A percentile compares a stretch with the other conserved stretches of the same genome.
phyloP scores from a whole-genome alignment of 2,329 filamentous ascomycete species.

The Ilyonectria sp. region DNA sequence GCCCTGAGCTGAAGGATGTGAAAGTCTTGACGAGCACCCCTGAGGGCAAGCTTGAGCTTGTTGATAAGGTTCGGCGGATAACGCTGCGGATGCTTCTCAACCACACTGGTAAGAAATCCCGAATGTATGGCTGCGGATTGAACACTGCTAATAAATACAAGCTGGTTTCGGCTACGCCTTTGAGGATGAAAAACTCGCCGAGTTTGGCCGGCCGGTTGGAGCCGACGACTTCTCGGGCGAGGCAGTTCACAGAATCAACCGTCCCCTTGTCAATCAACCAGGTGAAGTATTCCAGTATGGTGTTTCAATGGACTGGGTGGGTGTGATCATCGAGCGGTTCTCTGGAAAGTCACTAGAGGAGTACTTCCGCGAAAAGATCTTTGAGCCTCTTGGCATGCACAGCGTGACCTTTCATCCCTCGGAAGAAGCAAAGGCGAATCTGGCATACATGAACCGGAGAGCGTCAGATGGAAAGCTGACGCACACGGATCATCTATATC shows the following conservation, averaged over 20 bases:
- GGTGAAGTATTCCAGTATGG: slow-evolving; percentile 32
- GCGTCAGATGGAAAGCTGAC: neutral
- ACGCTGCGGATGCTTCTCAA: slow-evolving; percentile 24
- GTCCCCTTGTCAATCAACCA: slow-evolving; percentile 27
- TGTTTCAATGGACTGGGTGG: slow-evolving; percentile 32
- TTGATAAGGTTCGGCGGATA: slow-evolving; percentile 2
- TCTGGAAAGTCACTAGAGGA: slow-evolving; percentile 8
- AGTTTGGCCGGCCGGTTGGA: slow-evolving; percentile 17
- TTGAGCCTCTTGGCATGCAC: slow-evolving; percentile 14
- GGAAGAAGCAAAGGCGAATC: neutral
- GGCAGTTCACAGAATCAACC: neutral
- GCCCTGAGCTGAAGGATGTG: slow-evolving; percentile 15
- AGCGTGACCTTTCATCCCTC: slow-evolving; percentile 12
- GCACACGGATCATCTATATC: slow-evolving; percentile 17
- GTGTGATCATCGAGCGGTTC: slow-evolving; percentile 22
- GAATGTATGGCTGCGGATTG: neutral
- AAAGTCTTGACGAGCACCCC: slow-evolving; percentile 3
- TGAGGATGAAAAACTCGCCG: slow-evolving; percentile 14
- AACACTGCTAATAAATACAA: neutral
- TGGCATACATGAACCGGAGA: slow-evolving; percentile 25
- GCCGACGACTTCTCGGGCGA: slow-evolving; percentile 22
- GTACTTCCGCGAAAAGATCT: slow-evolving; percentile 26
- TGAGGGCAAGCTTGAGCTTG: neutral
- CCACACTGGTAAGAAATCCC: slow-evolving; percentile 14
- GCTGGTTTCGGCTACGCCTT: slow-evolving; percentile 30